Percentiles rank a stretch among this genome's conserved stretches.
phyloP scores from a whole-genome alignment of 352 stramenopile species.

The Phytopythium litorale region DNA sequence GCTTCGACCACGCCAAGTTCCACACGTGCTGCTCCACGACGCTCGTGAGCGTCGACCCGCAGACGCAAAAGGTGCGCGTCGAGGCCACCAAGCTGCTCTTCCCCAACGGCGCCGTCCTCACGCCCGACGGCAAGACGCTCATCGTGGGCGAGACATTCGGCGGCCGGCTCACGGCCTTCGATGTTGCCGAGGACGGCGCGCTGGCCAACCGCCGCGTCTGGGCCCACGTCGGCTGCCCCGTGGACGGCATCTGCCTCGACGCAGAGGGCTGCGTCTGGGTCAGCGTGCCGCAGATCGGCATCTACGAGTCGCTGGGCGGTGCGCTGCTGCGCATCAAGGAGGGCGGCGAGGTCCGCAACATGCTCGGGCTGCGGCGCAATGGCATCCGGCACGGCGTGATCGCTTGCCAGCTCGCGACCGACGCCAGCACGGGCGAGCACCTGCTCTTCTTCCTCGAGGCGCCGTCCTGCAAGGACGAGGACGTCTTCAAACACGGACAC shows the following conservation, averaged over 20 bases:
- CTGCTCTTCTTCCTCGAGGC: conserved; percentile 54
- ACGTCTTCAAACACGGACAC: conserved; percentile 25
- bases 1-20: conserved; percentile 40
- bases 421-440: conserved; percentile 33
- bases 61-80: conserved; percentile 35
- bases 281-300: conserved; percentile 42
- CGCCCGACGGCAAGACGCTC: conserved; percentile 58
- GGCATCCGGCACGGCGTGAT: conserved; percentile 46
- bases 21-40: conserved; percentile 37
- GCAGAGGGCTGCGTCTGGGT: conserved; percentile 65
- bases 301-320: conserved; percentile 33
- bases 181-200: conserved; percentile 35
- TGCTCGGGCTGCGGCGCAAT: conserved; percentile 52
- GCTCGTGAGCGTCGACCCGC: conserved; percentile 48
- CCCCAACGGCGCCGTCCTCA: conserved; percentile 58
- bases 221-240: conserved; percentile 38
- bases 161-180: conserved; percentile 44
- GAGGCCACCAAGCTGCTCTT: conserved; percentile 52
- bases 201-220: conserved; percentile 50
- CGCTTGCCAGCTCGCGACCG: conserved; percentile 49
- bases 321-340: conserved; percentile 47
- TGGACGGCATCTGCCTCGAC: conserved; percentile 57
- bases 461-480: conserved; percentile 23
- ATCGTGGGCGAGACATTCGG: conserved; percentile 55
- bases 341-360: conserved; percentile 45